Base-by-base conservation (phyloP, 2,329 filamentous ascomycete genomes). In the Chalaropsis thielavioides region DNA sequence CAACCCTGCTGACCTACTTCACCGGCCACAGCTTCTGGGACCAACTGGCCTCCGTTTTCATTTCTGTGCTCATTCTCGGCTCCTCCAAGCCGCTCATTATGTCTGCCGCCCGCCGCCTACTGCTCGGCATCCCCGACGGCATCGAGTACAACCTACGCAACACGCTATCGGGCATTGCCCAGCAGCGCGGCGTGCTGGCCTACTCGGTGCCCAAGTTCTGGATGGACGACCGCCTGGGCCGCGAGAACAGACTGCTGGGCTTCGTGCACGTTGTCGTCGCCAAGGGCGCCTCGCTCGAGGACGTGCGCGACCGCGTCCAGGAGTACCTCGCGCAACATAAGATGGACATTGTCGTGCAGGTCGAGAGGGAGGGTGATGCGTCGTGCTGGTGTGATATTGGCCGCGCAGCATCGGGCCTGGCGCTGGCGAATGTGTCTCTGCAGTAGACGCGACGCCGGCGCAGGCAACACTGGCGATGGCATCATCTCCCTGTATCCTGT, bases 1-100 rank as follows among this genome's bases (percentile, higher is more conserved):
- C 91, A 7, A 99, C 94, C 0, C 78, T 90, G 0, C 79, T 97
- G 24, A 95, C 95, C 0, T 87, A 95, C 72, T 86, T 90, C 70
- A 88, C 89, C 72, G 88, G 89, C 17, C 97, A 92, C 91, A 83
- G 90, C 6, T 90, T 92, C 27, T 99, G 92, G 84, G 94, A 99
- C 73, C 94, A 94, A 1, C 76, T 97, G 22, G 94, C 94, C 0
- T 96, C 92, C 0, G 95, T 92, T 73, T 81, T 96, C 67, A 99
- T 99, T 69, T 92, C 94, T 0, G 81, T 94, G 31, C 80, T 99
- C 59, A 99, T 99, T 69, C 92, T 96, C 73, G 82, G 88, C n/a
- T 95, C 92, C 8, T 90, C 94, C 0, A 83, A 92, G 38, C 94
- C 94, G 0, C 81, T 99, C 0, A 91, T 99, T 24, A 85, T 84